Evolutionary conservation across 192 early-diverging fungal species (phyloP).

Genomic region (Diversispora epigaea): DNA sequence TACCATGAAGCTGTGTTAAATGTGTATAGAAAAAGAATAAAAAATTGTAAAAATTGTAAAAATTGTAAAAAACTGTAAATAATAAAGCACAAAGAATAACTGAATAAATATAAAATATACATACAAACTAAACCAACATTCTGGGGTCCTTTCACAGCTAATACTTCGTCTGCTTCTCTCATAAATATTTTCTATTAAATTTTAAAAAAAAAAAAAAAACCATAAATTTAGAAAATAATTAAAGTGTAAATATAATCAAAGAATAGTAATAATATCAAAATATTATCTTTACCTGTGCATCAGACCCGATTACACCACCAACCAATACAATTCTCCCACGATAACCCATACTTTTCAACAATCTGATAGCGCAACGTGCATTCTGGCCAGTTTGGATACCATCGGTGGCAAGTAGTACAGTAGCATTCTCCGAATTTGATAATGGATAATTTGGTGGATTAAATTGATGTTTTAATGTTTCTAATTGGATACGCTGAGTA

Average conservation of each 20-base stretch:
- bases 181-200: conserved; percentile 18
- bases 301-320: conserved; percentile 24
- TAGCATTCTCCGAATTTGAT: neutral
- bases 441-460: conserved; percentile 10
- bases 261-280: neutral
- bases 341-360: conserved; percentile 17
- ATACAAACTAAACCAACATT: conserved; percentile 24
- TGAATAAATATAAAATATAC: neutral
- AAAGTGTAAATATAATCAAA: neutral
- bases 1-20: conserved; percentile 17
- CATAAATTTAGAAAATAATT: neutral
- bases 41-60: neutral
- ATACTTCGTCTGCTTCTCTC: conserved; percentile 8
- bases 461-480: neutral
- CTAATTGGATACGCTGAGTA: neutral
- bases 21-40: neutral
- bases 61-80: neutral
- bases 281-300: conserved; percentile 17
- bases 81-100: neutral
- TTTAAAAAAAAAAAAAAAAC: neutral
- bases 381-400: conserved; percentile 31
- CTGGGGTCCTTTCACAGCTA: conserved; percentile 2
- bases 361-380: neutral
- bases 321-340: conserved; percentile 26
- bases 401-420: conserved; percentile 20